Base-by-base conservation (phyloP, 805 yeast species). In the Schizosaccharomyces osmophilus region DNA sequence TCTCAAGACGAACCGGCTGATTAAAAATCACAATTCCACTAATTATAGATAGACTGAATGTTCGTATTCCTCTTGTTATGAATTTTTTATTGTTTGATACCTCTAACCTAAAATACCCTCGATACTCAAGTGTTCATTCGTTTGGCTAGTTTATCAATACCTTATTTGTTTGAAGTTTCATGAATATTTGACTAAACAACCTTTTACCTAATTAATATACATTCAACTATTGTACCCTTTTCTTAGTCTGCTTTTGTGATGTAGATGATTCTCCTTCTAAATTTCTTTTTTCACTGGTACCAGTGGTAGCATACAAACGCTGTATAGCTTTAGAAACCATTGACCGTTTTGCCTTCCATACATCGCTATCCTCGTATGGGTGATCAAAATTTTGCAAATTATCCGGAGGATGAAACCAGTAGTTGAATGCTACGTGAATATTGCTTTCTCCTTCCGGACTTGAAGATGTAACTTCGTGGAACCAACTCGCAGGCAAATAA, bases 401-500 rank as follows among this genome's bases (percentile, higher is more conserved):
- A 55, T 55, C 59, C 13, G 59, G 59, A 31, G 60, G 60, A 58
- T 58, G 45, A n/a, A 31, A 58, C 60, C 60, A 60, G 19, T 60
- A 60, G 29, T 60, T 60, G 17, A 60, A 51, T 17, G 62, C 59
- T 11, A 60, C 13, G 51, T 54, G 59, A 17, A 60, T 22, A 19
- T 29, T 65, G 11, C 61, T 64, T 2, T 24, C 58, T 41, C 63
- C 63, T n/a, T 54, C 60, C 5, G 22, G n/a, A 17, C 51, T n/a
- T 45, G 51, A 45, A 59, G 63, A 64, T 13, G 62, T 32, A 6
- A 73, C 72, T 64, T 73, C 73, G 59, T 73, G 76, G 63, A 71
- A 73, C 76, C 76, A 73, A 59, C 72, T 65, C 4, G 75, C 72
- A 0, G 76, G 76, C 11, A 73, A 62, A 62, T 69, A 73, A 51